Conservation (phyloP, 768 basidiomycete species). For the Serendipita indica region DNA sequence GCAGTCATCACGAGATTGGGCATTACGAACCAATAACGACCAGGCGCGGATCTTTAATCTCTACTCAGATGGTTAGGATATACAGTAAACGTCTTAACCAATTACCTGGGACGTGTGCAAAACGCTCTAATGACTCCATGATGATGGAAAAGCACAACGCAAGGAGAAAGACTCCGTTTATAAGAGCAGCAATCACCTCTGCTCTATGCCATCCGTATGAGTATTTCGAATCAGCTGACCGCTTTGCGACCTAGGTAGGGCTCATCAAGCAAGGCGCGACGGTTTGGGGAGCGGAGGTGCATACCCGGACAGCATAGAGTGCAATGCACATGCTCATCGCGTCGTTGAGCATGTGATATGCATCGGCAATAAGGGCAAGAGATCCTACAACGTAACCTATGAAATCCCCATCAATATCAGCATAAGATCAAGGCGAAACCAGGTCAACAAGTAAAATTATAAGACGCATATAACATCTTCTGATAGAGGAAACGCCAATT, state of each 20-base stretch:
- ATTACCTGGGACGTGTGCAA: slow-evolving; percentile 68
- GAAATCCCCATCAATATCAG: no score
- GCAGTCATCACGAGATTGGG: background rate
- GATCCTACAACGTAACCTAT: slow-evolving; percentile 91
- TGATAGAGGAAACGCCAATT: no score
- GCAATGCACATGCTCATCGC: slow-evolving; percentile 91
- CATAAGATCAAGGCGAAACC: no score
- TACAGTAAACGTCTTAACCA: background rate
- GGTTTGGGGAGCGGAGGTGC: slow-evolving; percentile 11
- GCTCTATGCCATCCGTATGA: slow-evolving; percentile 96
- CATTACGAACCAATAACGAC: slow-evolving; percentile 40
- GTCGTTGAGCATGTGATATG: slow-evolving; percentile 99
- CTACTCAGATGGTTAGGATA: slow-evolving; percentile 27
- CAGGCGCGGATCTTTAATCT: slow-evolving; percentile 76
- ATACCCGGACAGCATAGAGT: slow-evolving; percentile 80
- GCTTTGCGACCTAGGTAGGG: background rate
- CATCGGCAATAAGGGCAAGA: slow-evolving; percentile 87
- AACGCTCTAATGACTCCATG: slow-evolving; percentile 80
- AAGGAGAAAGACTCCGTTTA: slow-evolving; percentile 94
- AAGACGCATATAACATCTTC: no score
- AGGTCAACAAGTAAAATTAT: no score
- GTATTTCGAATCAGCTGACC: background rate
- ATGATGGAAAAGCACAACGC: slow-evolving; percentile 94
- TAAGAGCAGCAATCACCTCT: slow-evolving; percentile 83
- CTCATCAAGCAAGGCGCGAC: background rate